Conservation (phyloP, 192 early-diverging fungal species). For the Coemansia sp. region DNA sequence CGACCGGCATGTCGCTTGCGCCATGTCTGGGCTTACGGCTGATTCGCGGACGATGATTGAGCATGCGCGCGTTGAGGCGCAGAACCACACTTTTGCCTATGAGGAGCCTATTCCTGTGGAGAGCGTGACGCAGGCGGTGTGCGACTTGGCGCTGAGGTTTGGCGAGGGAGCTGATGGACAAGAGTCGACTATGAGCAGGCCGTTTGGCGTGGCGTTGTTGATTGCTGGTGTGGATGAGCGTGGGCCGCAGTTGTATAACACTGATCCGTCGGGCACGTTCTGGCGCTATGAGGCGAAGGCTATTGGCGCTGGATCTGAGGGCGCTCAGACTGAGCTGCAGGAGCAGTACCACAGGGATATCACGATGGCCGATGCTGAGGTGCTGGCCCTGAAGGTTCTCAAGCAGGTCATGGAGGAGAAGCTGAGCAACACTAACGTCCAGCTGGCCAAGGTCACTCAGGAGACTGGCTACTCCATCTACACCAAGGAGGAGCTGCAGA, state of each 20-base stretch:
- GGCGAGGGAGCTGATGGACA: slow-evolving; percentile 96
- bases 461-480: slow-evolving; percentile 80
- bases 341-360: slow-evolving; percentile 91
- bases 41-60: slow-evolving; percentile 99
- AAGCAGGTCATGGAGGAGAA: slow-evolving; percentile 99
- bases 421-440: slow-evolving; percentile 92
- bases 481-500: slow-evolving; percentile 77
- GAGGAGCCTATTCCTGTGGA: slow-evolving; percentile 95
- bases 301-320: slow-evolving; percentile 98
- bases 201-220: slow-evolving; percentile 98
- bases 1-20: slow-evolving; percentile 92
- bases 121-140: slow-evolving; percentile 96
- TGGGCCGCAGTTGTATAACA: slow-evolving; percentile 96
- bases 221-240: slow-evolving; percentile 98
- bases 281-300: slow-evolving; percentile 96
- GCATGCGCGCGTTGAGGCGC: slow-evolving; percentile 93
- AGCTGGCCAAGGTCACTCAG: slow-evolving; percentile 86
- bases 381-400: slow-evolving; percentile 90
- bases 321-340: slow-evolving; percentile 96
- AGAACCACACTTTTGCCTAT: slow-evolving; percentile 97
- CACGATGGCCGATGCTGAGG: slow-evolving; percentile 84
- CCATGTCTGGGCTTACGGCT: slow-evolving; percentile 95
- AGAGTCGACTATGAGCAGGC: slow-evolving; percentile 97
- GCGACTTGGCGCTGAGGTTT: slow-evolving; percentile 96
- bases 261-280: slow-evolving; percentile 98